Base-by-base conservation (phyloP, 1,139 yeast species). In the Candida pseudoviswanathii region DNA sequence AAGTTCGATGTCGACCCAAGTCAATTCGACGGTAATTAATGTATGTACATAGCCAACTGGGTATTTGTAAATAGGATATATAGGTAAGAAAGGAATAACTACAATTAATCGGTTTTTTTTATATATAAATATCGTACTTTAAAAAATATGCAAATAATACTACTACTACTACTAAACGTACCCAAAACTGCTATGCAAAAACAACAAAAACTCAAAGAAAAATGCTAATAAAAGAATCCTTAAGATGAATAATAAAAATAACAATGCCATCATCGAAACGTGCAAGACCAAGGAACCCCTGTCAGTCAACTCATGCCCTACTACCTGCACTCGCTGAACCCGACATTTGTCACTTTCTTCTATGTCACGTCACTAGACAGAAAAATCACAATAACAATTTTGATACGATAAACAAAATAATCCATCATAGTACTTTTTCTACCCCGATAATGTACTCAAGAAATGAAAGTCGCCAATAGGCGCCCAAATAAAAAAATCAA, bases 1-100 rank as follows among this genome's bases (percentile, higher is more conserved):
- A 56, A 59, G 22, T 71, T 54, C 44, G 73, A 65, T 34, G 64
- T 65, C 24, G 61, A 67, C 50, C 64, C 62, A 9, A 39, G 49
- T 7, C 41, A 50, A 10, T 65, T 58, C 49, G 67, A 66, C 40
- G 71, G 70, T 5, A 62, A 60, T 45, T 66, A 53, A 41, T 42
- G 24, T 38, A 37, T 11, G 37, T 39, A 36, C 26, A 29, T 37
- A 40, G 10, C 27, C 7, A n/a, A n/a, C 25, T 5, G 34, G 21
- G 27, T 24, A 27, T 29, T 9, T 24, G 30, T 29, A 42, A 32
- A 33, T 33, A 36, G 41, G 11, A 21, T 7, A 10, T 32, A 21
- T 33, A 33, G 6, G 21, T 33, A 33, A 22, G 3, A 16, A 39
- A 9, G 16, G 8, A 26, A 11, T 39, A 27, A 27, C 22, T 31